phyloP scores from a whole-genome alignment of 2,329 filamentous ascomycete species.

The Zymoseptoria passerinii region DNA sequence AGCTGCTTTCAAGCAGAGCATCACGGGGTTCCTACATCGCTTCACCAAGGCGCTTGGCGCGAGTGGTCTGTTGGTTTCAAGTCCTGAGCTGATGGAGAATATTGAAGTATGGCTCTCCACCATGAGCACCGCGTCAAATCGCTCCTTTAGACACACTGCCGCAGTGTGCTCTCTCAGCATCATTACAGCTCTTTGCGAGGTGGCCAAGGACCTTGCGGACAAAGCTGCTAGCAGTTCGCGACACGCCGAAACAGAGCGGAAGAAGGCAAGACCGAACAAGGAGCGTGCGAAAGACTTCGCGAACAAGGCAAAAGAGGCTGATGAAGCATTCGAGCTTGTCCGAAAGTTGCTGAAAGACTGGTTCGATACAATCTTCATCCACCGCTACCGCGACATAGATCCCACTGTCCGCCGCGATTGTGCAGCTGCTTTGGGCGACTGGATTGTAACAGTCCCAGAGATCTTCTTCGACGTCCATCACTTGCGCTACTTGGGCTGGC shows the following conservation, averaged over 20 bases:
- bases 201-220: constrained; percentile 62
- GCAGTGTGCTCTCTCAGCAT: constrained; percentile 77
- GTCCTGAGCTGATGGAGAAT: constrained; percentile 73
- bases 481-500: constrained; percentile 89
- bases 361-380: constrained; percentile 88
- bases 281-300: constrained; percentile 66
- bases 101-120: constrained; percentile 81
- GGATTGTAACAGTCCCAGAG: constrained; percentile 78
- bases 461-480: constrained; percentile 87
- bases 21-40: constrained; percentile 70
- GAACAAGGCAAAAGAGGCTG: constrained; percentile 60
- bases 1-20: constrained; percentile 65
- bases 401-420: constrained; percentile 82
- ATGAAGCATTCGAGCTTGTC: constrained; percentile 59
- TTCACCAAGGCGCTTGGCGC: constrained; percentile 72
- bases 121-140: constrained; percentile 79
- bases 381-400: constrained; percentile 91
- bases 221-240: constrained; percentile 68
- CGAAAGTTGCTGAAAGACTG: constrained; percentile 71
- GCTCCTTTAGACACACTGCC: constrained; percentile 89
- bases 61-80: constrained; percentile 71
- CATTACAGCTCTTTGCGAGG: constrained; percentile 65
- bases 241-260: constrained; percentile 69
- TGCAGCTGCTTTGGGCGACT: constrained; percentile 74
- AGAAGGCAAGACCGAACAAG: constrained; percentile 68